A percentile compares a stretch with the other conserved stretches of the same genome.
Evolutionary conservation across 352 stramenopile species (phyloP).

Genomic region (Phytopythium montanum): DNA sequence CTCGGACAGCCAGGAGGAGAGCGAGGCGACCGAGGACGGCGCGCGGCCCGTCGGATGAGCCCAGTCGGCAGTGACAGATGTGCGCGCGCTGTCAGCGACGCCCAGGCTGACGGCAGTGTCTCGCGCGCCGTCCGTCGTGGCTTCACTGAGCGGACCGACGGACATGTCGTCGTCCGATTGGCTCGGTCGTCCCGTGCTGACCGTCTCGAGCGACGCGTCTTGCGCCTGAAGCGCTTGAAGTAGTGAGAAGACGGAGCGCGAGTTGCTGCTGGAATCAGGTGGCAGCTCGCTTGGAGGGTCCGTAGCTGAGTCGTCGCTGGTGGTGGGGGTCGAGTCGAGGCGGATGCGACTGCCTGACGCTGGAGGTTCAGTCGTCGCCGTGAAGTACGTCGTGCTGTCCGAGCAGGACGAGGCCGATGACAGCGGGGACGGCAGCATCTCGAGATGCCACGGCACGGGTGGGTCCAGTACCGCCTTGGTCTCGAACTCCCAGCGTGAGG

Average conservation of each 20-base stretch:
- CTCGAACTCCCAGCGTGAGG: not conserved
- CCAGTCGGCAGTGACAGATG: not conserved
- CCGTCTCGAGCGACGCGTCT: conserved; percentile 2
- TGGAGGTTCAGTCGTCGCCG: not conserved
- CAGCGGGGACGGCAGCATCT: conserved; percentile 2
- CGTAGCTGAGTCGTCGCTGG: not conserved
- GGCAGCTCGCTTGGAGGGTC: not conserved
- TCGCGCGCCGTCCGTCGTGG: not conserved
- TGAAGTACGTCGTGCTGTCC: not conserved
- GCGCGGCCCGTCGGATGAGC: not conserved
- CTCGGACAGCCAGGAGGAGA: conserved; percentile 2
- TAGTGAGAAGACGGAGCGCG: conserved; percentile 4
- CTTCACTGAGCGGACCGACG: not conserved
- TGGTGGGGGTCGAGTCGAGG: not conserved
- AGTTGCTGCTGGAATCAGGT: not conserved
- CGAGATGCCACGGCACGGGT: not conserved
- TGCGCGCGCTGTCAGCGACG: not conserved
- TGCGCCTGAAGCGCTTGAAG: conserved; percentile 2
- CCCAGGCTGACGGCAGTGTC: conserved; percentile 5
- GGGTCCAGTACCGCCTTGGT: not conserved
- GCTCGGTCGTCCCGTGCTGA: not conserved
- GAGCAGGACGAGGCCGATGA: not conserved
- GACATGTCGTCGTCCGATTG: not conserved
- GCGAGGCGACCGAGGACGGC: not conserved
- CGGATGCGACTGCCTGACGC: not conserved